Evolutionary conservation across 305 asterid genomes (phyloP).

Genomic region (Lippia alba): DNA sequence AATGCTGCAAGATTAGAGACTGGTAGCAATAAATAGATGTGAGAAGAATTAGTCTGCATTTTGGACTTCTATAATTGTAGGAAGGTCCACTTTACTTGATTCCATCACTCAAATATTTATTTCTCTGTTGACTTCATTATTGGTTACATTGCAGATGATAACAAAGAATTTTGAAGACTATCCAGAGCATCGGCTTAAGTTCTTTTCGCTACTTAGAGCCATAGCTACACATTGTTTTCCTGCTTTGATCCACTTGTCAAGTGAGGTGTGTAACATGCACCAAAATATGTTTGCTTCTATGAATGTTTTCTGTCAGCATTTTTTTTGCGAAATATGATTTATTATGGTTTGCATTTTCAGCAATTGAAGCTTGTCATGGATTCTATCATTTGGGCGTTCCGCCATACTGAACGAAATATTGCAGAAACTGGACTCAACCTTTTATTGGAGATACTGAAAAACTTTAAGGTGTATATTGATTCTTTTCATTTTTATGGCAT

Average conservation of each 20-base stretch:
- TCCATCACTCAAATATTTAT: neutral
- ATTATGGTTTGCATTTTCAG: conserved; percentile 47
- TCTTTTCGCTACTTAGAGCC: conserved; percentile 90
- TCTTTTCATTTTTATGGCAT: conserved; percentile 20
- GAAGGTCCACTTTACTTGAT: conserved; percentile 16
- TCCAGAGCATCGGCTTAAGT: conserved; percentile 98
- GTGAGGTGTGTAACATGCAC: conserved; percentile 63
- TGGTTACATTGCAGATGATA: conserved; percentile 82
- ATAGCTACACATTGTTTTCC: conserved; percentile 93
- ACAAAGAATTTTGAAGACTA: conserved; percentile 97
- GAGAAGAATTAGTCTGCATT: neutral
- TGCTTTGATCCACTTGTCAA: conserved; percentile 86
- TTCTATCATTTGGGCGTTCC: conserved; percentile 99
- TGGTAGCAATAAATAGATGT: neutral
- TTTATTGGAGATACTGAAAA: conserved; percentile 80
- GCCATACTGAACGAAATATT: conserved; percentile 96
- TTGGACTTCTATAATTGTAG: conserved; percentile 30
- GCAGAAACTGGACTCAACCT: conserved; percentile 98
- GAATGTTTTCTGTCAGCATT: conserved; percentile 3
- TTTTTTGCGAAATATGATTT: conserved; percentile 17
- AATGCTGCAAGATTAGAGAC: neutral
- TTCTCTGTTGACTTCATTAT: conserved; percentile 21
- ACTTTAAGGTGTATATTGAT: conserved; percentile 64
- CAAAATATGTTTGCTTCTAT: conserved; percentile 32
- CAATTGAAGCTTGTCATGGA: conserved; percentile 97